A percentile compares a stretch with the other conserved stretches of the same genome.
Conservation (phyloP, 2,329 filamentous ascomycete genomes). For the Niveomyces coronatus region DNA sequence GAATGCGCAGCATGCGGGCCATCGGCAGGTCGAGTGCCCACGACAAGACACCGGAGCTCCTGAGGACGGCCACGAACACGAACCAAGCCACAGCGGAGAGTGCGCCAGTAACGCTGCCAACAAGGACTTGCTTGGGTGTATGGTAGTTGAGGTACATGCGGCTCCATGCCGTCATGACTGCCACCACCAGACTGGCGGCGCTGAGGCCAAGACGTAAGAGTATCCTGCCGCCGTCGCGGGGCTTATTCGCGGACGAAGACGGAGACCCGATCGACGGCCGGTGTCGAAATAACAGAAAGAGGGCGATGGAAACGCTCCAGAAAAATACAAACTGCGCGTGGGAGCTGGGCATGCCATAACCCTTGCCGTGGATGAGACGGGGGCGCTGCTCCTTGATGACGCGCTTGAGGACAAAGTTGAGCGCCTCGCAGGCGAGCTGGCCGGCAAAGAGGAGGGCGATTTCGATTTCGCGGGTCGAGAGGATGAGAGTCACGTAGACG, state of each 20-base stretch:
- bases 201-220: slow-evolving; percentile 39
- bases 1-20: slow-evolving; percentile 56
- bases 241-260: neutral
- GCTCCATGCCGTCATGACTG: slow-evolving; percentile 65
- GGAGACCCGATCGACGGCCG: slow-evolving; percentile 30
- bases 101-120: slow-evolving; percentile 61
- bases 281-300: slow-evolving; percentile 81
- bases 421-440: slow-evolving; percentile 80
- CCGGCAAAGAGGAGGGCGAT: slow-evolving; percentile 83
- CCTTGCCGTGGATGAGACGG: slow-evolving; percentile 73
- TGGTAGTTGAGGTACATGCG: slow-evolving; percentile 90
- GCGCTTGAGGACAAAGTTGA: slow-evolving; percentile 85
- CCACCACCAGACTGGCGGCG: slow-evolving; percentile 48
- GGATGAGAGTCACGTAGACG: slow-evolving; percentile 80
- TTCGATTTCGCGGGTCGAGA: slow-evolving; percentile 84
- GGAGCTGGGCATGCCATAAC: slow-evolving; percentile 93
- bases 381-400: slow-evolving; percentile 89
- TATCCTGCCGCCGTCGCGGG: slow-evolving; percentile 37
- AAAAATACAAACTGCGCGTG: slow-evolving; percentile 93
- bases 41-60: slow-evolving; percentile 58
- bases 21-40: slow-evolving; percentile 60
- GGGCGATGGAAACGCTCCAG: slow-evolving; percentile 72
- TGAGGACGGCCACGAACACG: slow-evolving; percentile 51
- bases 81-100: slow-evolving; percentile 74
- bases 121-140: slow-evolving; percentile 77